A percentile compares a stretch with the other conserved stretches of the same genome.
Conservation (phyloP, 768 basidiomycete genomes). For the Macrolepiota dolichaula region DNA sequence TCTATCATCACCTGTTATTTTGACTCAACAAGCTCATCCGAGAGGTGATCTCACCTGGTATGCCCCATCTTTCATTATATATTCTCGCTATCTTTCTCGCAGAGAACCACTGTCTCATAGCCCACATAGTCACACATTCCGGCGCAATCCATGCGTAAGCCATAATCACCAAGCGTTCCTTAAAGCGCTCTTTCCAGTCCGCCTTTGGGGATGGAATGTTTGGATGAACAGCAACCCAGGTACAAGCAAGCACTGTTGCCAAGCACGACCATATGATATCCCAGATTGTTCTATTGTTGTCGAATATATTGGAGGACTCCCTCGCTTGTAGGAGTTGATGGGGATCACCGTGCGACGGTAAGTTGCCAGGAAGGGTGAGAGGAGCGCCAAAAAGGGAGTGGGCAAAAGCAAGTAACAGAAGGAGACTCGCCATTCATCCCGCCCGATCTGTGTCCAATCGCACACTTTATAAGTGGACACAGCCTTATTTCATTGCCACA, state of each 20-base stretch:
- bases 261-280: conserved; percentile 19
- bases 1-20: not conserved
- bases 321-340: not conserved
- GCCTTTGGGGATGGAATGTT: conserved; percentile 16
- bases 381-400: not conserved
- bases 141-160: conserved; percentile 13
- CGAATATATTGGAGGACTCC: not conserved
- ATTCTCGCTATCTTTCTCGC: conserved; percentile 12
- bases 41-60: not conserved
- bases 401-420: not conserved
- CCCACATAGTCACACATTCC: conserved; percentile 18
- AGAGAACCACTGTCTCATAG: conserved; percentile 15
- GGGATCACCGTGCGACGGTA: too few species aligned
- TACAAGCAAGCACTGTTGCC: conserved; percentile 19
- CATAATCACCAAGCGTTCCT: conserved; percentile 8
- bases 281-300: conserved; percentile 12
- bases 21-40: not conserved
- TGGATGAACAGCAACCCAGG: conserved; percentile 21
- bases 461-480: not conserved
- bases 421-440: not conserved
- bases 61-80: conserved; percentile 5
- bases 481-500: not conserved
- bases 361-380: not conserved
- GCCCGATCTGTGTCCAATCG: not conserved
- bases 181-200: not conserved